Percentiles rank a stretch among this genome's conserved stretches.
Conservation (phyloP, 1,284 basidiomycete species). For the Athelia sp. region DNA sequence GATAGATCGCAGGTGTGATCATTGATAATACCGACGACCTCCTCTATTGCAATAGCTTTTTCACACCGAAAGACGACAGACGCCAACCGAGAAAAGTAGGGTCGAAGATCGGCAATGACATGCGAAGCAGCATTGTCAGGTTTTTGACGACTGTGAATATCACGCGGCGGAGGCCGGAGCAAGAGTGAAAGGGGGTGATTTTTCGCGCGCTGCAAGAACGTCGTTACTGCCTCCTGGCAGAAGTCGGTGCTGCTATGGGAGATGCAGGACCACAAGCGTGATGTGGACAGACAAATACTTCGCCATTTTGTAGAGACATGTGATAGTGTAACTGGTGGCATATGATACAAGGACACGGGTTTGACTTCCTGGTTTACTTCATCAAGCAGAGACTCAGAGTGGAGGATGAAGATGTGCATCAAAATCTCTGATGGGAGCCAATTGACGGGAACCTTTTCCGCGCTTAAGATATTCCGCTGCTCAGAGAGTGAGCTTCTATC, state of each 20-base stretch:
- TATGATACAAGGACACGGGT: constrained; percentile 21
- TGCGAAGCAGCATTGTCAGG: constrained; percentile 13
- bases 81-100: constrained; percentile 23
- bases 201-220: constrained; percentile 31
- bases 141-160: constrained; percentile 11
- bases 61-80: constrained; percentile 30
- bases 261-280: constrained; percentile 39
- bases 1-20: constrained; percentile 16
- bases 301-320: constrained; percentile 46
- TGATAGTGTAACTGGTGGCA: constrained; percentile 32
- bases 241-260: constrained; percentile 22
- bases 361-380: constrained; percentile 8
- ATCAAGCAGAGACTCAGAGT: constrained; percentile 17
- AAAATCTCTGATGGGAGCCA: constrained; percentile 47
- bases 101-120: constrained; percentile 15
- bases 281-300: constrained; percentile 31
- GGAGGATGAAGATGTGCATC: constrained; percentile 33
- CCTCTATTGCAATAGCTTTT: constrained; percentile 16
- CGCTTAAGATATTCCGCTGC: constrained; percentile 23
- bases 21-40: constrained; percentile 17
- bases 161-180: constrained; percentile 26
- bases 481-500: not conserved
- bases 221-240: constrained; percentile 18
- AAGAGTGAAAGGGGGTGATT: constrained; percentile 20
- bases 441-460: constrained; percentile 37